Conservation (phyloP, 2,329 filamentous ascomycete species). For the Exophiala viscosa region DNA sequence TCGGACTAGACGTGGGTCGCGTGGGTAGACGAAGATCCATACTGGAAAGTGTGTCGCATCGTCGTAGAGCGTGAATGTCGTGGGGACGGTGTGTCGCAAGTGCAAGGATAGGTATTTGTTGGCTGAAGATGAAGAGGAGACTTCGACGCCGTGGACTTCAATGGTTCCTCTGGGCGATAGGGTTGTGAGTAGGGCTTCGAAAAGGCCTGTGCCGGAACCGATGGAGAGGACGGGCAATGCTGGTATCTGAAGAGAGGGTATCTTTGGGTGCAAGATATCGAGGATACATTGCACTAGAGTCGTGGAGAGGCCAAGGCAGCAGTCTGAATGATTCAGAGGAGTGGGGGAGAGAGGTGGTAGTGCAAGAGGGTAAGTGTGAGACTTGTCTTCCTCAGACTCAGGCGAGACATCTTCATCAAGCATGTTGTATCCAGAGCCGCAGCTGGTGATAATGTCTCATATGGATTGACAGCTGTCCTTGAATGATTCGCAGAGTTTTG, state of each 20-base stretch:
- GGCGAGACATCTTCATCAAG: too few relatives aligned
- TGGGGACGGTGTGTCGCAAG: constrained; percentile 42
- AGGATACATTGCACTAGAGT: background rate
- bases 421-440: too few relatives aligned
- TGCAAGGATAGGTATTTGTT: constrained; percentile 45
- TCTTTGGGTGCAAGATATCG: background rate
- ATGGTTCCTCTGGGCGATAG: constrained; percentile 22
- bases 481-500: too few relatives aligned
- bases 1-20: constrained; percentile 43
- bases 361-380: background rate
- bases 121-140: constrained; percentile 35
- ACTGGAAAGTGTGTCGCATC: constrained; percentile 40
- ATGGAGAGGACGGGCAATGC: constrained; percentile 38
- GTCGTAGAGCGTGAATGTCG: constrained; percentile 43
- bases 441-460: too few relatives aligned
- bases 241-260: background rate
- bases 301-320: constrained; percentile 2
- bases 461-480: too few relatives aligned
- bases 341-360: background rate
- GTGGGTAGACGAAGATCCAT: constrained; percentile 56
- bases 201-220: constrained; percentile 50
- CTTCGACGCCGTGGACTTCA: constrained; percentile 48
- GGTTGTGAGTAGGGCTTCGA: constrained; percentile 44
- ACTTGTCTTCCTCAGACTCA: too few relatives aligned
- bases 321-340: constrained; percentile 2